A percentile compares a stretch with the other conserved stretches of the same genome.
phyloP scores from a whole-genome alignment of 2,329 filamentous ascomycete species.

The Fusarium verrucosum region DNA sequence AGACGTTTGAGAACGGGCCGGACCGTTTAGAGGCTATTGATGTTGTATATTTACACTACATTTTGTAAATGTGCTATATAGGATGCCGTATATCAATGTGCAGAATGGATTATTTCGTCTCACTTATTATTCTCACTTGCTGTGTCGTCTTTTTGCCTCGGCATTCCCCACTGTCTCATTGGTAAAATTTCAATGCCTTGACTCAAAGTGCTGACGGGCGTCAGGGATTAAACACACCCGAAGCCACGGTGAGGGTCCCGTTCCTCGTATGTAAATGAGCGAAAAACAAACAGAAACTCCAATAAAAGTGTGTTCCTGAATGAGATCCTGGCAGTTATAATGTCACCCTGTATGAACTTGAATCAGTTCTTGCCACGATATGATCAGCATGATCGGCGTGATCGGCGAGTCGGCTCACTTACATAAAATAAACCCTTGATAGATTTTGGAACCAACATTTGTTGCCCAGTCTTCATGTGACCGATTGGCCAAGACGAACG shows the following conservation, averaged over 20 bases:
- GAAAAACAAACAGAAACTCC: not conserved
- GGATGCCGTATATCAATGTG: not conserved
- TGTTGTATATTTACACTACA: not conserved
- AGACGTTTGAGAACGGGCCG: constrained; percentile 22
- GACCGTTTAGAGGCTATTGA: constrained; percentile 16
- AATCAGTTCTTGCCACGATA: not conserved
- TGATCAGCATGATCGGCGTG: not conserved
- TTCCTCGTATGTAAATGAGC: not conserved
- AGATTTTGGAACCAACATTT: not conserved
- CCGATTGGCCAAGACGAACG: not conserved
- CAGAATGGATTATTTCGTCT: constrained; percentile 1
- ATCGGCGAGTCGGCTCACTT: constrained; percentile 1
- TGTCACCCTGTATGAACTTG: not conserved
- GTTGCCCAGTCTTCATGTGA: too few species aligned
- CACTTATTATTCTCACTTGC: constrained; percentile 10
- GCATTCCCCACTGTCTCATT: constrained; percentile 10
- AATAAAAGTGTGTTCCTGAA: not conserved
- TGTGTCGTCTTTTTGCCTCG: not conserved
- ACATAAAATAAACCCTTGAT: constrained; percentile 7
- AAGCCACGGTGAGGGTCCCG: not conserved
- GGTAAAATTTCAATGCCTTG: not conserved
- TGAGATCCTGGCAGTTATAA: not conserved
- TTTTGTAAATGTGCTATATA: too few species aligned
- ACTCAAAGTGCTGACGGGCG: constrained; percentile 13
- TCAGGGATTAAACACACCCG: constrained; percentile 6